phyloP scores from a whole-genome alignment of 495 filamentous ascomycete species.

The Aspergillus funiculosus region DNA sequence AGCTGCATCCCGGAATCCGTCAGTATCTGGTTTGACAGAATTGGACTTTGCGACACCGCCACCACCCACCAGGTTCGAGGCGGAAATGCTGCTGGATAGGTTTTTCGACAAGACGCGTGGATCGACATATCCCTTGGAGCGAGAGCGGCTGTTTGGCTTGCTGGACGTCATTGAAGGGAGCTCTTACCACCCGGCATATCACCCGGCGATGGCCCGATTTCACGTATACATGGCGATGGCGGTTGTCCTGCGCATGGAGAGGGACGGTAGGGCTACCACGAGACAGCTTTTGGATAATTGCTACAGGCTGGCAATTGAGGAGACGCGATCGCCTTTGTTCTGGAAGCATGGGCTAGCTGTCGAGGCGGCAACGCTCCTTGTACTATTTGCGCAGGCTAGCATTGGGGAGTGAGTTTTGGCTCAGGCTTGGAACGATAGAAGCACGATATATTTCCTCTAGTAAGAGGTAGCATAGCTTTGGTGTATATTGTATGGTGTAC shows the following conservation, averaged over 20 bases:
- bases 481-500: too few relatives aligned
- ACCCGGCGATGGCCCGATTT: slow-evolving; percentile 12
- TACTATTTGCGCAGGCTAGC: slow-evolving; percentile 11
- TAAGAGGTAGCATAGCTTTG: too few relatives aligned
- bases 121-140: slow-evolving; percentile 6
- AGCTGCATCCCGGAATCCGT: background rate
- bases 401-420: too few relatives aligned
- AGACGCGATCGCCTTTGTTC: slow-evolving; percentile 8
- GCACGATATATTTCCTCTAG: too few relatives aligned
- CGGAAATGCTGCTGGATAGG: slow-evolving; percentile 10
- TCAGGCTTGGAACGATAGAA: too few relatives aligned
- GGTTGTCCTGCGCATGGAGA: slow-evolving; percentile 10
- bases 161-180: slow-evolving; percentile 6
- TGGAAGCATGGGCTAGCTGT: slow-evolving; percentile 8
- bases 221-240: slow-evolving; percentile 21
- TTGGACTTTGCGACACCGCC: background rate
- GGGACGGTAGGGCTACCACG: background rate
- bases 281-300: slow-evolving; percentile 8
- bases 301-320: slow-evolving; percentile 15
- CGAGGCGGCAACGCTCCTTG: slow-evolving; percentile 11
- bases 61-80: slow-evolving; percentile 7
- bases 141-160: slow-evolving; percentile 2
- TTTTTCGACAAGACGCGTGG: slow-evolving; percentile 5
- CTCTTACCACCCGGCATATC: background rate
- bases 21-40: background rate